Evolutionary conservation across 2,329 filamentous ascomycete genomes (phyloP).

Genomic region (Penicillium sp.): DNA sequence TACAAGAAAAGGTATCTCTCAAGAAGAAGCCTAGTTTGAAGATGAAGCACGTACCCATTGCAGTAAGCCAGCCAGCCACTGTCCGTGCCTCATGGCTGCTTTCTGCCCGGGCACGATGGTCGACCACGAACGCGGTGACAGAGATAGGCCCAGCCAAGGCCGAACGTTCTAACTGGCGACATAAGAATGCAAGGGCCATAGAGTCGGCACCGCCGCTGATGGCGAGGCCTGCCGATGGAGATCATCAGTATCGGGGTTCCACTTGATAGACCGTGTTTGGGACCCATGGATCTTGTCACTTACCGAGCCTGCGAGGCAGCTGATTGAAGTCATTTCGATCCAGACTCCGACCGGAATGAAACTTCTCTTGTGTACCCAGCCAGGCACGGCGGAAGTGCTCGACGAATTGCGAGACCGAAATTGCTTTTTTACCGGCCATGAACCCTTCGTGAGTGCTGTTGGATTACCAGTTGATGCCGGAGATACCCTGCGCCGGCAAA

Average conservation of each 20-base stretch:
- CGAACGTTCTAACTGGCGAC: slow-evolving; percentile 51
- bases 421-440: slow-evolving; percentile 22
- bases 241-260: background rate
- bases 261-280: background rate
- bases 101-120: slow-evolving; percentile 59
- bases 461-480: background rate
- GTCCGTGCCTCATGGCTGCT: slow-evolving; percentile 58
- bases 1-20: background rate
- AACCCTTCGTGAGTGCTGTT: background rate
- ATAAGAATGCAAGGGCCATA: slow-evolving; percentile 88
- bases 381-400: slow-evolving; percentile 35
- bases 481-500: background rate
- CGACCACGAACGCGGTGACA: slow-evolving; percentile 61
- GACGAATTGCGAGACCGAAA: slow-evolving; percentile 33
- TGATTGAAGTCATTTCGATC: slow-evolving; percentile 10
- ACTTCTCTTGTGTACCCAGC: slow-evolving; percentile 22
- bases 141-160: slow-evolving; percentile 25
- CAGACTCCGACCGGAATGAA: slow-evolving; percentile 11
- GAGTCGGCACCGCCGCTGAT: slow-evolving; percentile 94
- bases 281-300: background rate
- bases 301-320: slow-evolving; percentile 34
- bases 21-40: background rate
- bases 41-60: slow-evolving; percentile 42
- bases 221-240: slow-evolving; percentile 62
- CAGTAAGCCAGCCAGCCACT: slow-evolving; percentile 50